Evolutionary conservation across 75 land plant species (phyloP), one percentile per base, ranked within the genome.

Genomic region (Pseudotsuga menziesii): DNA sequence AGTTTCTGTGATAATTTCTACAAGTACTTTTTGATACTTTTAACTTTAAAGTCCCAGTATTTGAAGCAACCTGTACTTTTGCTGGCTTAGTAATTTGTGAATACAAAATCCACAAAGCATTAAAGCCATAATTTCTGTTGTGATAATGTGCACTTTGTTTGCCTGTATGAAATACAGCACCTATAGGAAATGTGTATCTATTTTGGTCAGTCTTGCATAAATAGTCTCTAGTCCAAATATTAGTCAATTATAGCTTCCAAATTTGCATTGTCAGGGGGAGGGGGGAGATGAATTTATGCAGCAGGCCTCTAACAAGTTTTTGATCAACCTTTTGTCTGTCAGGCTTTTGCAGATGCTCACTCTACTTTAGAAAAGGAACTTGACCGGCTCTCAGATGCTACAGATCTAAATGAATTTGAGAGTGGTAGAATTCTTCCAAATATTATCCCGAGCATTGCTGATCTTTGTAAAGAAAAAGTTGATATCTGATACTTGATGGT

Each of bases 311-410:
- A 25, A 72, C 32, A 5, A 32, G 22, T 61, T 35, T 71, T 75
- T 58, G 58, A 35, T 25, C 67, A 32, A 61, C 17, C 23, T 14
- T 61, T 54, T 48, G 6, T 27, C 72, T 69, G 67, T 55, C 89
- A 96, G 98, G 98, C 98, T 52, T 96, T 96, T 90, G 88, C 97
- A 77, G 98, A 96, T 86, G 98, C 98, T 25, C 90, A 88, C 78
- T 63, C 92, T 62, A 61, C 75, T 58, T 74, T 96, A 78, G 94
- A 94, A 77, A 88, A 82, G 82, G 94, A 87, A 73, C 81, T 90
- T 7, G n/a, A 22, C 3, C 29, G 55, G 16, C 77, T 88, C n/a
- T 20, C 82, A 1, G 22, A 39, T 55, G 12, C 61, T 67, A 79
- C 44, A 60, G 85, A 79, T 54, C 26, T 70, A 74, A 70, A 13